Percentiles rank a stretch among this genome's conserved stretches.
Evolutionary conservation across 2,329 filamentous ascomycete genomes (phyloP).

Genomic region (Elsinoe fawcettii): DNA sequence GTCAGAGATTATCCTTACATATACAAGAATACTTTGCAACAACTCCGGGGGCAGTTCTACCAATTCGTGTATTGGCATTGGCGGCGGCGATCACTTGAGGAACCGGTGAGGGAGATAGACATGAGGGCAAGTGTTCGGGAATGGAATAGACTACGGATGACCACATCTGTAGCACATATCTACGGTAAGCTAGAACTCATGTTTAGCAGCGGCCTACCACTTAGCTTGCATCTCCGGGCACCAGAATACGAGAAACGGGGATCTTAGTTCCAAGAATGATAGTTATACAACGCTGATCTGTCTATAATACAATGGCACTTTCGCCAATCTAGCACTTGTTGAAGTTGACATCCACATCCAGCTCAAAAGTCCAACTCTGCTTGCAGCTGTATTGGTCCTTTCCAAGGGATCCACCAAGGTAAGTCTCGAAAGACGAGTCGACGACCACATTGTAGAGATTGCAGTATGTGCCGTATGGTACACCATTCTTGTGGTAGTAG

Average conservation of each 20-base stretch:
- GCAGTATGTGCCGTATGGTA: constrained; percentile 27
- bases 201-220: too few species aligned
- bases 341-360: constrained; percentile 14
- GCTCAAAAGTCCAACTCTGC: constrained; percentile 22
- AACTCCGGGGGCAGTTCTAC: too few species aligned
- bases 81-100: too few species aligned
- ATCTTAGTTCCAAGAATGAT: not conserved
- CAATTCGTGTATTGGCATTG: too few species aligned
- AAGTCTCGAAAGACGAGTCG: constrained; percentile 20
- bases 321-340: constrained; percentile 6
- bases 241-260: not conserved
- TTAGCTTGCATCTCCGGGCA: too few species aligned
- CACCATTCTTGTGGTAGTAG: constrained; percentile 24
- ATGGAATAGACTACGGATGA: too few species aligned
- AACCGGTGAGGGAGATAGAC: too few species aligned
- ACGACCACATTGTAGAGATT: constrained; percentile 23
- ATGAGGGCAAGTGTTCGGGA: too few species aligned
- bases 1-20: too few species aligned
- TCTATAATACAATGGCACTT: not conserved
- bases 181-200: too few species aligned
- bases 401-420: constrained; percentile 18
- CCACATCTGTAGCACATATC: too few species aligned
- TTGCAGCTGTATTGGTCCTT: constrained; percentile 21
- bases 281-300: not conserved
- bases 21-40: too few species aligned